Evolutionary conservation across 306 rosid genomes (phyloP), one percentile per base, ranked within the genome.

Genomic region (Fragaria vesca): DNA sequence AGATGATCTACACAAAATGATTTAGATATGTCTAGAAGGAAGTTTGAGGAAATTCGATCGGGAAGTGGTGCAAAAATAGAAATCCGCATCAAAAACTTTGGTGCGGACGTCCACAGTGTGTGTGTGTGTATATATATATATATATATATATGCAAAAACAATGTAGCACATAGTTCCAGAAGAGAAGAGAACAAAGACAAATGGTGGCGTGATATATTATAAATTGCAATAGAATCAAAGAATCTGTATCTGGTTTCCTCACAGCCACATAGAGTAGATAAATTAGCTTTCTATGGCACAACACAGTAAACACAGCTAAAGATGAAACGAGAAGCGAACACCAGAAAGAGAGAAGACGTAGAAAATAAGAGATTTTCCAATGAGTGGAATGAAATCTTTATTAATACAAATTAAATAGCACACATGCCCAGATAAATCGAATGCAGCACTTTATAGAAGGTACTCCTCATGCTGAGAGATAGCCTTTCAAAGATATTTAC

Each of bases 401-500:
- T 73, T 69, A 55, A 47, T 78, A 84, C 81, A 75, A 36, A 62
- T 32, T 45, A 45, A 15, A 83, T 42, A 70, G 50, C 76, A 82
- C 83, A 78, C 88, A 40, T n/a, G 68, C 78, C n/a, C 20, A 12
- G 60, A 28, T 32, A n/a, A 78, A 57, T 54, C 66, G 79, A 79
- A 57, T 36, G 78, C 57, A 75, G 78, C 42, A 75, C 80, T 63
- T 57, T 42, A 50, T 50, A 77, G 60, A 80, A 72, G 70, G 38
- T 45, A 66, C 83, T 71, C 68, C 57, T 65, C 80, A 6, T 21
- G 75, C 55, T 66, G 43, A 24, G 54, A 43, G 4, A 50, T 61
- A 26, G 75, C 73, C 78, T 81, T 76, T 73, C 79, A 83, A 47
- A 86, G 76, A 83, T 88, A 87, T 86, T 81, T 90, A 90, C 93